These are phyloP conservation scores for Lipomyces orientalis DNA, from an alignment of 805 yeast genomes.

Conservation along the genomic window DNA sequence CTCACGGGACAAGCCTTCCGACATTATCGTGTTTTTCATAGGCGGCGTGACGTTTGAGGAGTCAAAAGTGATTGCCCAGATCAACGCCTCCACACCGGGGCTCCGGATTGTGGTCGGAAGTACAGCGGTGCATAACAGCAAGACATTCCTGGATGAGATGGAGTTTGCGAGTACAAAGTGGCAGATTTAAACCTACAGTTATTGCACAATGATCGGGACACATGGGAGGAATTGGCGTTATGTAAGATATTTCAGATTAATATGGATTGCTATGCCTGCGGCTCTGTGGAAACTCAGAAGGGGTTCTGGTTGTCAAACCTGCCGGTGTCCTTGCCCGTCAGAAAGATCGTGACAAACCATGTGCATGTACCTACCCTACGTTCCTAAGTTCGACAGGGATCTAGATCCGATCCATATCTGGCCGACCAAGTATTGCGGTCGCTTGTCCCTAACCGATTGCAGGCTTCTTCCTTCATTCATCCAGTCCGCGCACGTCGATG, in stretches of 20 bases:
- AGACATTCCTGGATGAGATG: conserved; percentile 48
- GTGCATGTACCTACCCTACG: too few species aligned
- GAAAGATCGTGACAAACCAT: too few species aligned
- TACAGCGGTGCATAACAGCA: conserved; percentile 60
- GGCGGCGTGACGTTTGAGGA: conserved; percentile 96
- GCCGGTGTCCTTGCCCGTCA: too few species aligned
- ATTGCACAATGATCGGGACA: not conserved
- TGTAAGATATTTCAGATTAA: not conserved
- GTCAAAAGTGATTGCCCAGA: conserved; percentile 76
- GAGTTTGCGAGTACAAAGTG: conserved; percentile 50
- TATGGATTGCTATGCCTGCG: not conserved
- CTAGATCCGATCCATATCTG: too few species aligned
- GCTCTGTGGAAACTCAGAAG: too few species aligned
- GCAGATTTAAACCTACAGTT: conserved; percentile 37
- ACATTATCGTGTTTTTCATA: conserved; percentile 52
- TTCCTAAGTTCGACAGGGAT: too few species aligned
- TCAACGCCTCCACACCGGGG: conserved; percentile 60
- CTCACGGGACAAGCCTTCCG: conserved; percentile 46
- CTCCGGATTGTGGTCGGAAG: conserved; percentile 84
- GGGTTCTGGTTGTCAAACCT: too few species aligned
- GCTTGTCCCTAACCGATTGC: too few species aligned
- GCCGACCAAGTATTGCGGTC: too few species aligned
- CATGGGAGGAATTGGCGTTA: not conserved
- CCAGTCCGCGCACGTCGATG: not conserved
- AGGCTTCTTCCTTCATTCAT: too few species aligned